Base-by-base conservation (phyloP, 768 basidiomycete genomes). In the Pleurotus tuoliensis region DNA sequence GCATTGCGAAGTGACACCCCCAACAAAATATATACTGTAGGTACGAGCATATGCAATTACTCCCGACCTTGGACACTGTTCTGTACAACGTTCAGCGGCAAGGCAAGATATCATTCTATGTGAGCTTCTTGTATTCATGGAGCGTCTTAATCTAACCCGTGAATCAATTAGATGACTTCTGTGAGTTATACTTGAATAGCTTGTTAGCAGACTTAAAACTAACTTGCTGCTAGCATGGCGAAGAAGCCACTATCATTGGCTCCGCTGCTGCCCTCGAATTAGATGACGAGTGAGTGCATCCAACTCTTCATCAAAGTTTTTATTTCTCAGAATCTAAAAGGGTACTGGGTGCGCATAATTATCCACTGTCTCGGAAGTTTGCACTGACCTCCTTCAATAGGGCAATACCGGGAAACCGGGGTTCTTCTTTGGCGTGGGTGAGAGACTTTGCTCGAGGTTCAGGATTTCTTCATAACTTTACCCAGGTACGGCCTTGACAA, bases 21-120 rank as follows among this genome's bases (percentile, higher is more conserved):
- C n/a, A 48, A 27, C 22, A 18, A 18, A 9, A 34, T 12, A 9
- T 34, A 34, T 34, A 34, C 16, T n/a, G 12, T 48, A 86, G 86
- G 59, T 94, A 91, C 63, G 85, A 88, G 68, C 74, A 86, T 56
- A 93, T 92, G 88, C 81, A 82, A 55, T 76, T 91, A 27, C 72
- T 92, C 55, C 94, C 94, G 0, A 83, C 86, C 40, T 73, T 95
- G 67, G 94, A 97, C 73, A 94, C 86, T 61, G 76, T 96, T 37
- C 77, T 98, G 13, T 91, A 94, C 71, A 94, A 94, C 63, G 85
- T 94, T 7, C 94, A 98, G 67, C 83, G 94, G 6, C 94, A 98
- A 69, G 94, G 94, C 24, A 92, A 92, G 71, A 92, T 92, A 62
- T 90, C 89, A 4, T 94, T 93, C 70, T 94, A 92, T 67, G 92